Conservation (phyloP, 164 flowering plant species). For the Euptelea pleiosperma region DNA sequence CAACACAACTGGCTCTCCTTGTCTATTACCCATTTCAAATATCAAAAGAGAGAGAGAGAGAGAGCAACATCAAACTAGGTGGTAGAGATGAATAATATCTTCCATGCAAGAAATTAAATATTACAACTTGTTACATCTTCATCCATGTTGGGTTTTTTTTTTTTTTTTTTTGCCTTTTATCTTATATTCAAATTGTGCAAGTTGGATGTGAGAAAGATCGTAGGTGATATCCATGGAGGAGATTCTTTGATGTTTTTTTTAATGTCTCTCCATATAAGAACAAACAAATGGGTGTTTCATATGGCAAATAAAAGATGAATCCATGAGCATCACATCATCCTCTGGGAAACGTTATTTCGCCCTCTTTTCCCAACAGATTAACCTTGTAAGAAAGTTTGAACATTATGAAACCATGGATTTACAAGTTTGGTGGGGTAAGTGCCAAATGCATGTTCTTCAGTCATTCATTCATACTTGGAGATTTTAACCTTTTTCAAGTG, state of each 20-base stretch:
- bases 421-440: too few relatives aligned
- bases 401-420: too few relatives aligned
- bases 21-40: conserved; percentile 14
- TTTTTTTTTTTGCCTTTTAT: background rate
- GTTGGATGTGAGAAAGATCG: background rate
- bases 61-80: conserved; percentile 11
- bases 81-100: conserved; percentile 20
- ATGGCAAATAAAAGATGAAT: background rate
- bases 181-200: background rate
- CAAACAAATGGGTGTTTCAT: conserved; percentile 3
- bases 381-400: too few relatives aligned
- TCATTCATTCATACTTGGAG: too few relatives aligned
- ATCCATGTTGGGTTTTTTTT: background rate
- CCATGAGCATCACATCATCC: too few relatives aligned
- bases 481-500: too few relatives aligned
- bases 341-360: too few relatives aligned
- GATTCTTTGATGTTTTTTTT: conserved; percentile 6
- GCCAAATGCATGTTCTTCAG: too few relatives aligned
- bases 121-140: conserved; percentile 8
- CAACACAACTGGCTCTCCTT: conserved; percentile 24
- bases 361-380: too few relatives aligned
- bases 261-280: conserved; percentile 4
- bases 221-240: conserved; percentile 3
- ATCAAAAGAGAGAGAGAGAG: background rate
- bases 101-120: conserved; percentile 18